Conservation (phyloP, 805 yeast species). For the Saccharomycopsis javanensis region DNA sequence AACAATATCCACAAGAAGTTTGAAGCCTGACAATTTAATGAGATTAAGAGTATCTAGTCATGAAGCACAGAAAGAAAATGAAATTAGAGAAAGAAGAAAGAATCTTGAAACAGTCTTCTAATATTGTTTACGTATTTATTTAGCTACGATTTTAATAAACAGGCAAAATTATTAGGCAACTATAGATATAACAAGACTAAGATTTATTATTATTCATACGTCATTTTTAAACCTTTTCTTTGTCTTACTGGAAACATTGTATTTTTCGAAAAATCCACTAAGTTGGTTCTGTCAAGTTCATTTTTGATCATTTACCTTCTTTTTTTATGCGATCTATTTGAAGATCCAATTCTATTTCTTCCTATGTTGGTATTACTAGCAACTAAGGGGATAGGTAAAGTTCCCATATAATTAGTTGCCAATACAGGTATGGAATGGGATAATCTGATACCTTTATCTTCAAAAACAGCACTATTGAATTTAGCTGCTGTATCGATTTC, state of each 20-base stretch:
- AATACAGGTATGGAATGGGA: slow-evolving; percentile 52
- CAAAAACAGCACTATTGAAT: slow-evolving; percentile 13
- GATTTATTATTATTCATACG: too few relatives aligned
- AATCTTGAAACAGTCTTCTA: slow-evolving; percentile 14
- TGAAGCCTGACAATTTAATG: slow-evolving; percentile 45
- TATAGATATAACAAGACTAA: too few relatives aligned
- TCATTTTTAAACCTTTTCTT: neutral
- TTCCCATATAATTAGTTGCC: slow-evolving; percentile 65
- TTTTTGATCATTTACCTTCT: slow-evolving; percentile 5
- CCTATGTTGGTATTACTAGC: slow-evolving; percentile 1
- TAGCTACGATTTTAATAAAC: neutral
- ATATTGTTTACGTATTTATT: neutral
- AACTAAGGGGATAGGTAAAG: slow-evolving; percentile 54
- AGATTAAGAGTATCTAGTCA: slow-evolving; percentile 39
- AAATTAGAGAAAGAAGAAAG: slow-evolving; percentile 12
- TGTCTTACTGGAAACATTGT: too few relatives aligned
- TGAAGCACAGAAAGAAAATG: slow-evolving; percentile 15
- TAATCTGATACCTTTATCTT: slow-evolving; percentile 27
- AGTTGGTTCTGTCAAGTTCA: neutral
- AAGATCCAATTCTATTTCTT: neutral
- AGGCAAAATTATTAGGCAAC: neutral
- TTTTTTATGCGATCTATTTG: slow-evolving; percentile 14
- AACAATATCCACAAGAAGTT: slow-evolving; percentile 28
- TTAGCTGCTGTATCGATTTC: slow-evolving; percentile 27
- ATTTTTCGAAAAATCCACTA: too few relatives aligned